Evolutionary conservation across 1,284 basidiomycete species (phyloP), one percentile per base, ranked within the genome.

Genomic region (Microbotryum violaceum): DNA sequence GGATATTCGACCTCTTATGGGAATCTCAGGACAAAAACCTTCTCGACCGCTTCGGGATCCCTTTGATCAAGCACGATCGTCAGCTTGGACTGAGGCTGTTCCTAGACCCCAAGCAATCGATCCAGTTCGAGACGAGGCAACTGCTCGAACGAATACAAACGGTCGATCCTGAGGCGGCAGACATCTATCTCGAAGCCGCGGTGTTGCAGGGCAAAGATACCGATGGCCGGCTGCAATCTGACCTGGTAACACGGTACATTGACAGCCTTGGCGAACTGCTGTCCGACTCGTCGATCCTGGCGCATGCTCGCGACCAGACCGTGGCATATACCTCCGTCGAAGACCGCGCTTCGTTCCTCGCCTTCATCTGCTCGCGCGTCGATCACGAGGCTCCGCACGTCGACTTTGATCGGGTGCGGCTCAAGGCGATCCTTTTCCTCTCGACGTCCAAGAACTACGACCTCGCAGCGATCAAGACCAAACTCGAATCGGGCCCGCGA

Each of bases 371-470:
- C 10, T 80, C 81, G 20, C 86, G 83, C 23, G 87, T 61, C 45
- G 23, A 37, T 1, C 20, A 56, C 18, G n/a, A 46, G 6, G 42
- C 47, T 6, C 45, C 50, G 0, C 56, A 56, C 23, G 58, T 57
- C 8, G 4, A 21, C 1, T 59, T 69, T 47, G 61, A 91, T 73
- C 82, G 82, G 18, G 76, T 79, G 1, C 82, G 91, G 20, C 79
- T 94, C 64, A 90, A 88, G 74, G 79, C 85, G 0, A 78, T 86
- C 20, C 76, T 94, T 1, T 86, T 91, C 73, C 79, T 96, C 1
- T 86, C 91, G 69, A 83, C 84, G 1, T 89, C 86, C 1, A 76
- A 78, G 0, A 74, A 83, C 5, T 91, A 89, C 71, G 84, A 90
- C 70, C 76, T 82, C 1, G 71, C 76, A 4, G 62, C 69, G 0